Percentiles rank a stretch among this genome's conserved stretches.
Evolutionary conservation across 2,329 filamentous ascomycete genomes (phyloP).

Genomic region (Apiospora marii): DNA sequence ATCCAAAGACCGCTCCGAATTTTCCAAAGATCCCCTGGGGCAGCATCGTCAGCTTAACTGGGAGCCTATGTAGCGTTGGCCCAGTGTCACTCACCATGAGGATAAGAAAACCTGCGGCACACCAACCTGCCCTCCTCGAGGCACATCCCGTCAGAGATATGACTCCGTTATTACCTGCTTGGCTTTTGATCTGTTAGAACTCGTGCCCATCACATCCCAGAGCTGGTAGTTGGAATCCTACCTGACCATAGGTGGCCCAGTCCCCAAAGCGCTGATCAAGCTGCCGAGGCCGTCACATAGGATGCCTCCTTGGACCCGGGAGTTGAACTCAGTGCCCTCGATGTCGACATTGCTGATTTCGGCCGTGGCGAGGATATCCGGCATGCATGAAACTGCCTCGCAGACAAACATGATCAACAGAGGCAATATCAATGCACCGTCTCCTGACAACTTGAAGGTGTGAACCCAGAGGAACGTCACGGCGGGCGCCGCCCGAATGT

Average conservation of each 20-base stretch:
- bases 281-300: slow-evolving; percentile 73
- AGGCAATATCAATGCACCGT: slow-evolving; percentile 71
- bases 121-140: slow-evolving; percentile 73
- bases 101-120: slow-evolving; percentile 70
- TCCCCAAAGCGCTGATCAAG: slow-evolving; percentile 68
- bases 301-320: slow-evolving; percentile 73
- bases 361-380: slow-evolving; percentile 69
- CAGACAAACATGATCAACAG: slow-evolving; percentile 71
- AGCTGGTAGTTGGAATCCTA: background rate
- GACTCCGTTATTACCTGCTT: slow-evolving; percentile 75
- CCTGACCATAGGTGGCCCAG: slow-evolving; percentile 70
- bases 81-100: slow-evolving; percentile 52
- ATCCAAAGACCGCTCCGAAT: slow-evolving; percentile 72
- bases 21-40: slow-evolving; percentile 70
- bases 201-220: background rate
- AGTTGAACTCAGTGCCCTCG: slow-evolving; percentile 69
- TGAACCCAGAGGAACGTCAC: slow-evolving; percentile 76
- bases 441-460: slow-evolving; percentile 71
- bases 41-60: background rate
- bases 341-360: slow-evolving; percentile 56
- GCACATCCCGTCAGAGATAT: slow-evolving; percentile 74
- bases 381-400: slow-evolving; percentile 68
- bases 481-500: slow-evolving; percentile 67
- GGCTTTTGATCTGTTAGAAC: slow-evolving; percentile 47
- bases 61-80: background rate